phyloP scores from a whole-genome alignment of 2,329 filamentous ascomycete genomes.

The Arthrocladium fulminans region DNA sequence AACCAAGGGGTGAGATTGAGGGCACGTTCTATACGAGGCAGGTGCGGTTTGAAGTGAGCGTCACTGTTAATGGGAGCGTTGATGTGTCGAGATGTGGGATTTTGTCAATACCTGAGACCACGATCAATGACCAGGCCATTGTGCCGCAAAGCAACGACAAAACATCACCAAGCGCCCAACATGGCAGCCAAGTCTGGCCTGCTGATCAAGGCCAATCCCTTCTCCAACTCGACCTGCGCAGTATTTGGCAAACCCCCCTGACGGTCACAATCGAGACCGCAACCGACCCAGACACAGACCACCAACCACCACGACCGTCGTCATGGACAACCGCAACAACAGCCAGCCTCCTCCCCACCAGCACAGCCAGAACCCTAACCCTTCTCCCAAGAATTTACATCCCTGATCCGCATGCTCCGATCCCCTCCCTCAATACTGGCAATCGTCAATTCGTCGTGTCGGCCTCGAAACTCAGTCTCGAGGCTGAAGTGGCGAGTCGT shows the following conservation, averaged over 20 bases:
- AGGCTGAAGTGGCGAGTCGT: constrained; percentile 65
- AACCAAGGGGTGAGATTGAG: constrained; percentile 56
- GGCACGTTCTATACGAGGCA: constrained; percentile 77
- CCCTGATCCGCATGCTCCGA: constrained; percentile 64
- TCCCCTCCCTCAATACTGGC: constrained; percentile 64
- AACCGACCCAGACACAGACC: neutral
- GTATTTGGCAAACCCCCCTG: constrained; percentile 79
- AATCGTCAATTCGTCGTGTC: constrained; percentile 90
- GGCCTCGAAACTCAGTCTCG: constrained; percentile 66
- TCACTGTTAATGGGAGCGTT: constrained; percentile 87
- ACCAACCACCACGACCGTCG: neutral
- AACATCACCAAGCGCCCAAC: neutral
- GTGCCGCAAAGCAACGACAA: constrained; percentile 1
- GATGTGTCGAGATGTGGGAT: constrained; percentile 75
- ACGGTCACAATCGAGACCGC: constrained; percentile 38
- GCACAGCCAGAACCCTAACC: constrained; percentile 64
- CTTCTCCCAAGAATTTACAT: constrained; percentile 68
- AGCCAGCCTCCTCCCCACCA: constrained; percentile 47
- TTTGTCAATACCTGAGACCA: constrained; percentile 49
- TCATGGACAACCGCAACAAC: constrained; percentile 10
- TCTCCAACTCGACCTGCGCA: constrained; percentile 73
- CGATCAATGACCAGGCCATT: too few species aligned
- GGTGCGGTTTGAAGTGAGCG: constrained; percentile 66
- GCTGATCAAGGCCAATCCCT: constrained; percentile 45
- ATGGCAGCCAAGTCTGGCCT: neutral